Conservation (phyloP, 768 basidiomycete genomes). For the Lactarius pseudohatsudake region DNA sequence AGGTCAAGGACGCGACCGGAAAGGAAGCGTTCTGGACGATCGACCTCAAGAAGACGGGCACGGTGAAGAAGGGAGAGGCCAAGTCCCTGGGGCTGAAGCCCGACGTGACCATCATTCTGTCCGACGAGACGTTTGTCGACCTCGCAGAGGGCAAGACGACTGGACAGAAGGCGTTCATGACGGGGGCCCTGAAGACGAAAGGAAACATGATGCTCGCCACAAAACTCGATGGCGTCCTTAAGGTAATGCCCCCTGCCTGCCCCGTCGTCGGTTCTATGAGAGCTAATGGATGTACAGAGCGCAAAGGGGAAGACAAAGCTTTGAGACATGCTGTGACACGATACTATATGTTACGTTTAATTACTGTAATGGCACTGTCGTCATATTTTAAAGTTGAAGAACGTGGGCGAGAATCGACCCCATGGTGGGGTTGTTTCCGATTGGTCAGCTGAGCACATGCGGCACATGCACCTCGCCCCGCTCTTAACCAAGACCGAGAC, state of each 20-base stretch:
- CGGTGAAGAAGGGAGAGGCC: conserved; percentile 64
- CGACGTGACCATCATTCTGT: conserved; percentile 79
- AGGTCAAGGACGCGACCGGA: conserved; percentile 70
- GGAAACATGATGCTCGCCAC: conserved; percentile 95
- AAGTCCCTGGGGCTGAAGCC: conserved; percentile 60
- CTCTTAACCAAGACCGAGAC: neutral
- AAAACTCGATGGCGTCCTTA: conserved; percentile 82
- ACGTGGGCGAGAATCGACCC: neutral
- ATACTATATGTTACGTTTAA: neutral
- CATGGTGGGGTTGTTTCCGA: neutral
- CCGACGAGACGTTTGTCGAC: conserved; percentile 71
- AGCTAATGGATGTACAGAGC: conserved; percentile 10
- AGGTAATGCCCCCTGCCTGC: conserved; percentile 45
- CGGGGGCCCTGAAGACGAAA: conserved; percentile 87
- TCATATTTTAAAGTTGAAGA: neutral
- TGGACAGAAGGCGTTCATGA: conserved; percentile 96
- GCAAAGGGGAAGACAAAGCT: conserved; percentile 27
- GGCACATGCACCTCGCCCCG: neutral
- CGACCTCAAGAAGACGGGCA: conserved; percentile 84
- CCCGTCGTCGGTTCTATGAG: neutral
- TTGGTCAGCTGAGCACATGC: neutral
- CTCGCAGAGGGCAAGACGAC: conserved; percentile 80
- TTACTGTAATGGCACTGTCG: neutral
- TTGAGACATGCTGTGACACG: neutral
- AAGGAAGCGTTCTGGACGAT: conserved; percentile 85